Conservation (phyloP, 2,329 filamentous ascomycete genomes). For the Colletotrichum phormii region DNA sequence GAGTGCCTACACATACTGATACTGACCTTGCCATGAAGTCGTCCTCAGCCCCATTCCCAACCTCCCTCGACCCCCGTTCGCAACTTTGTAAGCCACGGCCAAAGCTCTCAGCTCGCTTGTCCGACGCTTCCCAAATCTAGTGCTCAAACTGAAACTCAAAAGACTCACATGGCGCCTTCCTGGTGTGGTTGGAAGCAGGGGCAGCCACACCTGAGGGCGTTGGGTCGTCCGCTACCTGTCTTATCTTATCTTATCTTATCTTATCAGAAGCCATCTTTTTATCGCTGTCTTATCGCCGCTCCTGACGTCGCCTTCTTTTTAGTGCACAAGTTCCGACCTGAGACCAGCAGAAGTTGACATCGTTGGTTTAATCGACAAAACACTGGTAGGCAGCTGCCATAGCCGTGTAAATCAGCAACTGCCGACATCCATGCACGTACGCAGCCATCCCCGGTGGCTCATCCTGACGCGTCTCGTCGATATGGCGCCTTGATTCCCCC, state of each 20-base stretch:
- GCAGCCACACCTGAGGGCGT: conserved; percentile 5
- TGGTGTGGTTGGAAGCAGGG: conserved; percentile 10
- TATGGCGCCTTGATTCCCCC: conserved; percentile 6
- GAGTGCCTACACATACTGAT: background rate
- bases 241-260: conserved; percentile 6
- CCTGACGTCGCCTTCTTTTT: background rate
- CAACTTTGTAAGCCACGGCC: conserved; percentile 3
- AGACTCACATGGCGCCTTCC: conserved; percentile 1
- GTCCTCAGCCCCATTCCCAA: background rate
- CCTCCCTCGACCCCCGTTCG: background rate
- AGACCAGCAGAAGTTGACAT: background rate
- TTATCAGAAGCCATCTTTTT: background rate
- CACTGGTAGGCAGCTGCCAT: background rate
- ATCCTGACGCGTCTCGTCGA: conserved; percentile 2
- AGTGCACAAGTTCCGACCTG: background rate
- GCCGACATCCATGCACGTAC: background rate
- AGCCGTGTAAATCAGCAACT: background rate
- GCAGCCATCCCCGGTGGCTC: conserved; percentile 6
- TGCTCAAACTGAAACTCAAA: conserved; percentile 7
- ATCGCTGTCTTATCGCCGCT: background rate
- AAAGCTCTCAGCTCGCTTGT: conserved; percentile 28
- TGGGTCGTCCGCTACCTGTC: background rate
- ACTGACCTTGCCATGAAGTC: background rate
- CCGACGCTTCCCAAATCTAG: background rate
- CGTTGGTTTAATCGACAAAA: background rate